Percentiles rank a stretch among this genome's conserved stretches.
These are phyloP conservation scores for Candida methanosorbosa DNA, from an alignment of 805 yeast genomes.

Conservation along the genomic window DNA sequence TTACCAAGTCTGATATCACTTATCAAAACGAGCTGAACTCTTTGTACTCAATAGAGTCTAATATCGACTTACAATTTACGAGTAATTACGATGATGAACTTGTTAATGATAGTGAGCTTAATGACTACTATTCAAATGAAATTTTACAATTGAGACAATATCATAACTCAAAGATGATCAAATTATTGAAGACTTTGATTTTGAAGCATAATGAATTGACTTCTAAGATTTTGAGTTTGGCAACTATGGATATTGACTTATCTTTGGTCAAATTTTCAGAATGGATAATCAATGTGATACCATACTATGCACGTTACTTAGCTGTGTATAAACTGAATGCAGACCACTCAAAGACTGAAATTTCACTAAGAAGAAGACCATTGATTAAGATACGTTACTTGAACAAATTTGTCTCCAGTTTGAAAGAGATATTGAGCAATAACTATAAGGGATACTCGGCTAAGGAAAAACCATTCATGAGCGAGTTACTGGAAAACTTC, in stretches of 20 bases:
- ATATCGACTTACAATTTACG: neutral
- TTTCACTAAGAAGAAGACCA: slow-evolving; percentile 21
- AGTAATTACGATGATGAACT: neutral
- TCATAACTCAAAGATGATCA: neutral
- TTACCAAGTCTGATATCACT: slow-evolving; percentile 9
- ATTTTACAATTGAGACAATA: neutral
- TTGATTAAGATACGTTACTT: slow-evolving; percentile 20
- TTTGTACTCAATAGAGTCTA: neutral
- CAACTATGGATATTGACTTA: slow-evolving; percentile 5
- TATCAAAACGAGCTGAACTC: slow-evolving; percentile 6
- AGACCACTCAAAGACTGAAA: slow-evolving; percentile 18
- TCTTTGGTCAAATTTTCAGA: slow-evolving; percentile 10
- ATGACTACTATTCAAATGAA: neutral
- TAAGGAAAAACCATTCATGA: no score
- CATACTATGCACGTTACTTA: slow-evolving; percentile 15
- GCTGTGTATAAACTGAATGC: slow-evolving; percentile 12
- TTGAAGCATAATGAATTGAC: slow-evolving; percentile 8
- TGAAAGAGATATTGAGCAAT: no score
- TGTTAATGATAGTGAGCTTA: neutral
- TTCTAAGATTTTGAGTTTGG: slow-evolving; percentile 3
- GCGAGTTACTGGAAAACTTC: neutral
- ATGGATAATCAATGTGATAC: slow-evolving; percentile 15
- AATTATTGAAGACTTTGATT: neutral
- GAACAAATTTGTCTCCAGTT: slow-evolving; percentile 12
- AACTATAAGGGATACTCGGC: no score